Percentiles rank a stretch among this genome's conserved stretches.
Evolutionary conservation across 2,329 filamentous ascomycete species (phyloP).

Genomic region (Thermoascus crustaceus): DNA sequence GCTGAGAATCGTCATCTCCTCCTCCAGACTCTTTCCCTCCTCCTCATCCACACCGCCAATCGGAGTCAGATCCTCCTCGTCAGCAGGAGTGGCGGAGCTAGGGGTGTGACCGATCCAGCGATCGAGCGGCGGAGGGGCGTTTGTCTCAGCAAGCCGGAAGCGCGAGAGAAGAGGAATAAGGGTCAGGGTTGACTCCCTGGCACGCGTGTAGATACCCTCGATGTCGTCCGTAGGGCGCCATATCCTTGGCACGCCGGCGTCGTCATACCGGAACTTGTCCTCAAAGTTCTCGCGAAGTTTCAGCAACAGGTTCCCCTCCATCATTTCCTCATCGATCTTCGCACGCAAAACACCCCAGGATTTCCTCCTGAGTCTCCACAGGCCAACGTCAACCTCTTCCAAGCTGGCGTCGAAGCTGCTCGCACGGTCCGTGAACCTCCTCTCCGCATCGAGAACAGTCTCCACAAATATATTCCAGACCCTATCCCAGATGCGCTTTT

Average conservation of each 20-base stretch:
- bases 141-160: constrained; percentile 70
- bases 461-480: constrained; percentile 81
- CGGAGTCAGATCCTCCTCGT: constrained; percentile 80
- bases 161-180: constrained; percentile 82
- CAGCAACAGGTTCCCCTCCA: constrained; percentile 90
- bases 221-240: constrained; percentile 97
- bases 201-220: constrained; percentile 86
- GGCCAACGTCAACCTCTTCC: constrained; percentile 82
- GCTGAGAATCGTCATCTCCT: constrained; percentile 91
- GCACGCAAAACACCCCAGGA: constrained; percentile 85
- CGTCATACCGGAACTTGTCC: constrained; percentile 98
- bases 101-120: constrained; percentile 77
- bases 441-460: constrained; percentile 77
- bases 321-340: constrained; percentile 93
- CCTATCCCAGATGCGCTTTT: constrained; percentile 91
- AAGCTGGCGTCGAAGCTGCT: constrained; percentile 88
- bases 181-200: constrained; percentile 82
- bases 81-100: constrained; percentile 62
- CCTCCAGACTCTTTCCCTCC: constrained; percentile 86
- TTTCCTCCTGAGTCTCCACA: constrained; percentile 89
- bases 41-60: constrained; percentile 94
- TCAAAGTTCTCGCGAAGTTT: constrained; percentile 98
- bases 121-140: constrained; percentile 70
- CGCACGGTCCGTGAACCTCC: constrained; percentile 76
- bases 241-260: constrained; percentile 86